Percentiles rank a stretch among this genome's conserved stretches.
These are phyloP conservation scores for Fusarium fracticaudum DNA, from an alignment of 2,329 filamentous ascomycete species.

Conservation along the genomic window DNA sequence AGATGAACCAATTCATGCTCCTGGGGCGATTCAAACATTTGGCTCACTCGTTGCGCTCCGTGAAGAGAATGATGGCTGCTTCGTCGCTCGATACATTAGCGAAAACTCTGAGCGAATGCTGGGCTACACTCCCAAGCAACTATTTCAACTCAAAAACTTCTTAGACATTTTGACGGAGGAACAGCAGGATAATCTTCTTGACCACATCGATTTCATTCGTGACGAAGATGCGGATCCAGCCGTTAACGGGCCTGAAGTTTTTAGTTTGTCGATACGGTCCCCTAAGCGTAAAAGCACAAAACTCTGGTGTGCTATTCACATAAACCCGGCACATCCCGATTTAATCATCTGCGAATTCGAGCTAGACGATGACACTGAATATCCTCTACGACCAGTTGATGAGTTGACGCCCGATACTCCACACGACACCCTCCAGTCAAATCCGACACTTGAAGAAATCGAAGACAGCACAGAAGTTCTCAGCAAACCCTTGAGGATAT, in stretches of 20 bases:
- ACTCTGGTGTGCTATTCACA: slow-evolving; percentile 88
- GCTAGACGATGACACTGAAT: slow-evolving; percentile 76
- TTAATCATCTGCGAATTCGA: slow-evolving; percentile 90
- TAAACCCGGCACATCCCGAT: slow-evolving; percentile 73
- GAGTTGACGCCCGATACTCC: slow-evolving; percentile 70
- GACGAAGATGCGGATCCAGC: slow-evolving; percentile 82
- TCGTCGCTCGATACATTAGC: slow-evolving; percentile 78
- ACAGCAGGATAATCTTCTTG: slow-evolving; percentile 82
- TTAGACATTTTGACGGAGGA: slow-evolving; percentile 86
- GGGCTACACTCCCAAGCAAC: slow-evolving; percentile 78
- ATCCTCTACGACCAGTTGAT: slow-evolving; percentile 72
- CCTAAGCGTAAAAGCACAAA: slow-evolving; percentile 68
- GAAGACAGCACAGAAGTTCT: slow-evolving; percentile 78
- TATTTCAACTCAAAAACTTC: slow-evolving; percentile 80
- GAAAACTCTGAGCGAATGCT: slow-evolving; percentile 82
- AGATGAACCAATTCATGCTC: slow-evolving; percentile 90
- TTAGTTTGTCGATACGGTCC: slow-evolving; percentile 77
- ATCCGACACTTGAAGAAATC: slow-evolving; percentile 78
- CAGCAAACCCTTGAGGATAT: slow-evolving; percentile 80
- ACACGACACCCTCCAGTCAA: slow-evolving; percentile 77
- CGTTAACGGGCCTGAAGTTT: slow-evolving; percentile 84
- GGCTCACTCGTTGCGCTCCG: slow-evolving; percentile 79
- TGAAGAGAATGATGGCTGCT: slow-evolving; percentile 73
- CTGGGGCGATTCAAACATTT: slow-evolving; percentile 83
- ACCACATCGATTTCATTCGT: slow-evolving; percentile 88